A percentile compares a stretch with the other conserved stretches of the same genome.
phyloP scores from a whole-genome alignment of 257 asterid species.

The Nicotiana noctiflora region DNA sequence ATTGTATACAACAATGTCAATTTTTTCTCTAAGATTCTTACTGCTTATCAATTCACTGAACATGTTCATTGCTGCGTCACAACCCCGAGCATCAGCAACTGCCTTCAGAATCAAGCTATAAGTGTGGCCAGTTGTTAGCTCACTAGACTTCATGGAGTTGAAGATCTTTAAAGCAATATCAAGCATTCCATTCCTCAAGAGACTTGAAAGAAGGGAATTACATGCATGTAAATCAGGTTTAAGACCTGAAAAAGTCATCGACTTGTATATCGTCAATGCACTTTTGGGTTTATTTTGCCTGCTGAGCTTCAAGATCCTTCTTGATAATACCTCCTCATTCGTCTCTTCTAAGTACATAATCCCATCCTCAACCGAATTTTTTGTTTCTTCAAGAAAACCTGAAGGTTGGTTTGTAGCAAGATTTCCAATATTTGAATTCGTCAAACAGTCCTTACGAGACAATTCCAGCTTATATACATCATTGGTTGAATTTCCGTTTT shows the following conservation, averaged over 20 bases:
- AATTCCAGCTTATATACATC: neutral
- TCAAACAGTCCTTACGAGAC: neutral
- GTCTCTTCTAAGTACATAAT: slow-evolving; percentile 67
- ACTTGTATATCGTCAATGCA: slow-evolving; percentile 51
- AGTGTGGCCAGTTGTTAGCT: slow-evolving; percentile 53
- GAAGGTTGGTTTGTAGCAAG: neutral
- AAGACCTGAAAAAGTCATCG: slow-evolving; percentile 57
- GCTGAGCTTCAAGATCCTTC: slow-evolving; percentile 80
- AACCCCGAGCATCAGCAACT: slow-evolving; percentile 44
- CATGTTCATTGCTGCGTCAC: slow-evolving; percentile 48
- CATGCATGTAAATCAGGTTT: slow-evolving; percentile 74
- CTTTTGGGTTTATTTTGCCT: slow-evolving; percentile 62
- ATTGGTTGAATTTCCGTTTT: neutral
- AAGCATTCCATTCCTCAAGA: slow-evolving; percentile 54
- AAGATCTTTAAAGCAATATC: slow-evolving; percentile 60
- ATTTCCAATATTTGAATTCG: neutral
- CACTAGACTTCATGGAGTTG: slow-evolving; percentile 45
- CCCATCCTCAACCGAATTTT: slow-evolving; percentile 19
- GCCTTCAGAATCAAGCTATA: slow-evolving; percentile 75
- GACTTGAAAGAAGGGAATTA: slow-evolving; percentile 73
- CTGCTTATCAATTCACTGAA: slow-evolving; percentile 56
- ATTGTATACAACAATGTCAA: slow-evolving; percentile 69
- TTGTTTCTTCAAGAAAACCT: neutral
- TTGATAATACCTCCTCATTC: slow-evolving; percentile 50
- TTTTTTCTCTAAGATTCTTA: slow-evolving; percentile 23